phyloP scores from a whole-genome alignment of 495 filamentous ascomycete genomes.

The Lophiostoma macrostomum region DNA sequence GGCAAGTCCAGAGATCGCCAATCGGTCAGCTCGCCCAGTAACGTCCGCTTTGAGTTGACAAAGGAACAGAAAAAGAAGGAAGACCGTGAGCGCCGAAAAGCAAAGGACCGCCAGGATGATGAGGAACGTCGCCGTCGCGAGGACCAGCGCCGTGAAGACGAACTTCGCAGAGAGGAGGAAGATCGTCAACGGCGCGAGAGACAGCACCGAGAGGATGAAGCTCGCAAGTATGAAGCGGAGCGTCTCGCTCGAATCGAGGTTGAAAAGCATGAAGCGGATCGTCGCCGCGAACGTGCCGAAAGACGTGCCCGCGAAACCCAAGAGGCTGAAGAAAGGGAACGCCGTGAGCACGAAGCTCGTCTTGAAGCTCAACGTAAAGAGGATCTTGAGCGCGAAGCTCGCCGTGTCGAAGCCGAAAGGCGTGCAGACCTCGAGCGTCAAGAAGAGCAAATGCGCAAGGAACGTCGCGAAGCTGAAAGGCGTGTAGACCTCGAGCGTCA shows the following conservation, averaged over 20 bases:
- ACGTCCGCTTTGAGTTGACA: constrained; percentile 40
- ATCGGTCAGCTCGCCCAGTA: constrained; percentile 29
- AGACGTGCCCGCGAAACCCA: constrained; percentile 20
- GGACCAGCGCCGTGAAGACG: constrained; percentile 13
- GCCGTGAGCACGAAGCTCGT: constrained; percentile 5
- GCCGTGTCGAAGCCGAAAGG: constrained; percentile 6
- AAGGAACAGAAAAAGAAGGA: constrained; percentile 36
- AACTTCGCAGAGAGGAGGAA: constrained; percentile 22
- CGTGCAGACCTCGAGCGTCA: constrained; percentile 5
- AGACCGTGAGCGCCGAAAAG: constrained; percentile 22
- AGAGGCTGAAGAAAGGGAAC: constrained; percentile 30
- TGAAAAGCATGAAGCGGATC: constrained; percentile 17
- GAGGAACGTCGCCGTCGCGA: constrained; percentile 19
- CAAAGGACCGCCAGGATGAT: constrained; percentile 29
- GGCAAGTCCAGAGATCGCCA: constrained; percentile 6
- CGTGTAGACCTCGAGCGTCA: constrained; percentile 8
- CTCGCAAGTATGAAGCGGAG: constrained; percentile 16
- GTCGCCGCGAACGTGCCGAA: constrained; percentile 15
- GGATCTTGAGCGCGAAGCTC: constrained; percentile 1
- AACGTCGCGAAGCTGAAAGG: constrained; percentile 19
- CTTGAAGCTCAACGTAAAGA: constrained; percentile 11
- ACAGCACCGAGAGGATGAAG: constrained; percentile 24
- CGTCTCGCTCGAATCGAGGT: constrained; percentile 11
- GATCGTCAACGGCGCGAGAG: constrained; percentile 21
- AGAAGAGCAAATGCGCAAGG: constrained; percentile 19